Conservation (phyloP, 83 land plant genomes). For the Picea abies region DNA sequence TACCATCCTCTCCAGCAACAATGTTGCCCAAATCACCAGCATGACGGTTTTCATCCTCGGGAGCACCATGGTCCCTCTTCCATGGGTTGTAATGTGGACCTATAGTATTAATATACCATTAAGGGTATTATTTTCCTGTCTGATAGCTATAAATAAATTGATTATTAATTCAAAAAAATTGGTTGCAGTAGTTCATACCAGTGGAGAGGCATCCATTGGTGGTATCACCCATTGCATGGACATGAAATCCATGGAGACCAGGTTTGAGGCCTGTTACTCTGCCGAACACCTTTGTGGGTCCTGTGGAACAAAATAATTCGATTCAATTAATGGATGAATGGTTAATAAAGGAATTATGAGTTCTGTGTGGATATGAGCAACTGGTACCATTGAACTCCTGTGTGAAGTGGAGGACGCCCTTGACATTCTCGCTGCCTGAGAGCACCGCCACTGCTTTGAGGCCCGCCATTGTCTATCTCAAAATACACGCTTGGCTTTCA, state of each 20-base stretch:
- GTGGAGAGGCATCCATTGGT: conserved; percentile 92
- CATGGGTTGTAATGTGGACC: conserved; percentile 90
- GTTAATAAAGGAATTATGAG: not conserved
- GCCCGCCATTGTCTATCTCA: conserved; percentile 7
- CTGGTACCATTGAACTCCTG: conserved; percentile 37
- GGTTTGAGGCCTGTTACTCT: conserved; percentile 58
- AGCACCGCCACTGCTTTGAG: conserved; percentile 91
- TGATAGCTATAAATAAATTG: not conserved
- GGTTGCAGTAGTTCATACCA: conserved; percentile 35
- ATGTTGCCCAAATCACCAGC: conserved; percentile 94
- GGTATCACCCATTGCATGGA: conserved; percentile 88
- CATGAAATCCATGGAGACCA: conserved; percentile 86
- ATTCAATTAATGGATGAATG: not conserved
- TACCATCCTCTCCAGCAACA: conserved; percentile 81
- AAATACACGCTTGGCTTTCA: not conserved
- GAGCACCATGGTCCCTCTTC: conserved; percentile 75
- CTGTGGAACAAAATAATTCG: conserved; percentile 16
- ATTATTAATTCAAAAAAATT: not conserved
- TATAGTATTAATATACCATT: conserved; percentile 2
- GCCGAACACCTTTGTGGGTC: conserved; percentile 44
- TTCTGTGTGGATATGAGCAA: not conserved
- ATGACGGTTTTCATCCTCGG: conserved; percentile 71
- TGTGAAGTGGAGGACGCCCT: conserved; percentile 41
- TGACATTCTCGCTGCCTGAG: conserved; percentile 40
- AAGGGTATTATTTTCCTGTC: not conserved